Percentiles rank a stretch among this genome's conserved stretches.
Conservation (phyloP, 2,329 filamentous ascomycete species). For the Neonectria hederae region DNA sequence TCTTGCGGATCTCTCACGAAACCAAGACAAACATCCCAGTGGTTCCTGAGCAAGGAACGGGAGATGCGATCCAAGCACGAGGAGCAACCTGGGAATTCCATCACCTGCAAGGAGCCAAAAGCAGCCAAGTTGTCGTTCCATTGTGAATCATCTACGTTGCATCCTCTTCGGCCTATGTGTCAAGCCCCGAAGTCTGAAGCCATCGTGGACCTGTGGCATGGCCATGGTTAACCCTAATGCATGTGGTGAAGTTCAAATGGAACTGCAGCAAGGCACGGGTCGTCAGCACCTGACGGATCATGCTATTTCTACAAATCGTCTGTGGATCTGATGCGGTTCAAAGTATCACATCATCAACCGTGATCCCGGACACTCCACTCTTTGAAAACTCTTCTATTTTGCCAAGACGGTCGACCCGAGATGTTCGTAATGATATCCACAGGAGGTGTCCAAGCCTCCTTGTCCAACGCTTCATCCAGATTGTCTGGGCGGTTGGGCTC, state of each 20-base stretch:
- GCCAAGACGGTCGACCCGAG: conserved; percentile 6
- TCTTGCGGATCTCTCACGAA: background rate
- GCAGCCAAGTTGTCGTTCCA: conserved; percentile 2
- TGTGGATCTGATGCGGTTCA: conserved; percentile 9
- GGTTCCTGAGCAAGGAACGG: background rate
- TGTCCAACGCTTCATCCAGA: background rate
- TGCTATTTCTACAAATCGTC: conserved; percentile 9
- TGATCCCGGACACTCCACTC: conserved; percentile 25
- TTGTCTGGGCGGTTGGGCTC: background rate
- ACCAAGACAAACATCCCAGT: background rate
- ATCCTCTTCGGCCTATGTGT: background rate
- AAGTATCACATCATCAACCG: conserved; percentile 11
- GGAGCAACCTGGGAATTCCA: background rate
- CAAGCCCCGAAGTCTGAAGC: background rate
- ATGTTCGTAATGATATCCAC: conserved; percentile 11
- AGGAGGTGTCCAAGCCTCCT: background rate
- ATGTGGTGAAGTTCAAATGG: background rate
- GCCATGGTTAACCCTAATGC: background rate
- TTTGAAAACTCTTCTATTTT: conserved; percentile 17
- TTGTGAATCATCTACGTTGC: background rate
- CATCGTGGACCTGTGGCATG: background rate
- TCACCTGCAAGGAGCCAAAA: conserved; percentile 12
- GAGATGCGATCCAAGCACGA: background rate
- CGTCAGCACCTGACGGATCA: conserved; percentile 20
- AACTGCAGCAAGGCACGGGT: background rate